Evolutionary conservation across 1,284 basidiomycete species (phyloP).

Genomic region (Pascua guehoae): DNA sequence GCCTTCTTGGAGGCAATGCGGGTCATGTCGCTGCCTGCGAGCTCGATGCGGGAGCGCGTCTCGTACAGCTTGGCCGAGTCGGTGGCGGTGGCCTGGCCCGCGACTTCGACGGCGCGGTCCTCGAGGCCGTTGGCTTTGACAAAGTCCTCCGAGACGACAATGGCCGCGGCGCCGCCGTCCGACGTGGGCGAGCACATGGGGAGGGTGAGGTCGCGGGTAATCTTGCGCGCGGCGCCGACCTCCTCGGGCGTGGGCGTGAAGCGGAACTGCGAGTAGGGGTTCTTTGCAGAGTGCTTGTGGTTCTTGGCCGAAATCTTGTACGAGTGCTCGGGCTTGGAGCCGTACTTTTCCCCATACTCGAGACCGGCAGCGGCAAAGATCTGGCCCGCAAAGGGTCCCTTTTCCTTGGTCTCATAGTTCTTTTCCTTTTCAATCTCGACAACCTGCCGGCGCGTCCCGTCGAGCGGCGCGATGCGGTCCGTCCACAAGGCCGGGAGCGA

Average conservation of each 20-base stretch:
- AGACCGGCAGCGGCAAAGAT: conserved; percentile 20
- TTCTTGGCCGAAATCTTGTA: conserved; percentile 21
- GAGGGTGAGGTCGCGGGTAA: conserved; percentile 20
- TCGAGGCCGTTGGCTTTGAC: conserved; percentile 13
- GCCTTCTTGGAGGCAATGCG: conserved; percentile 12
- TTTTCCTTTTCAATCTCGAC: conserved; percentile 14
- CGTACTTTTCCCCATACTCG: conserved; percentile 20
- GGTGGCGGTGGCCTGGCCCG: conserved; percentile 13
- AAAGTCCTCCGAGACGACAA: conserved; percentile 19
- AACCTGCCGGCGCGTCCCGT: conserved; percentile 12
- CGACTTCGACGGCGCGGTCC: conserved; percentile 21
- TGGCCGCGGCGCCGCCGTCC: conserved; percentile 16
- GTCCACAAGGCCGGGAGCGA: conserved; percentile 13
- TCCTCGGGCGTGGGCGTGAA: conserved; percentile 15
- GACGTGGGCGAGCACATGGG: conserved; percentile 23
- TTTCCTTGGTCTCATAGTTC: conserved; percentile 14
- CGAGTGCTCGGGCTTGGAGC: conserved; percentile 13
- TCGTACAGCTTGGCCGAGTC: conserved; percentile 18
- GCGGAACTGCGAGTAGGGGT: conserved; percentile 24
- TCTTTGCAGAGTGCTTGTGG: conserved; percentile 19
- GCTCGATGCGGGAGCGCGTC: conserved; percentile 16
- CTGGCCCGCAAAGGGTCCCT: conserved; percentile 11
- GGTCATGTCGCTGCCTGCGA: conserved; percentile 18
- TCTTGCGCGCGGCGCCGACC: conserved; percentile 15
- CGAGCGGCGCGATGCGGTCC: conserved; percentile 15